Evolutionary conservation across 768 basidiomycete genomes (phyloP).

Genomic region (Cubamyces sp.): DNA sequence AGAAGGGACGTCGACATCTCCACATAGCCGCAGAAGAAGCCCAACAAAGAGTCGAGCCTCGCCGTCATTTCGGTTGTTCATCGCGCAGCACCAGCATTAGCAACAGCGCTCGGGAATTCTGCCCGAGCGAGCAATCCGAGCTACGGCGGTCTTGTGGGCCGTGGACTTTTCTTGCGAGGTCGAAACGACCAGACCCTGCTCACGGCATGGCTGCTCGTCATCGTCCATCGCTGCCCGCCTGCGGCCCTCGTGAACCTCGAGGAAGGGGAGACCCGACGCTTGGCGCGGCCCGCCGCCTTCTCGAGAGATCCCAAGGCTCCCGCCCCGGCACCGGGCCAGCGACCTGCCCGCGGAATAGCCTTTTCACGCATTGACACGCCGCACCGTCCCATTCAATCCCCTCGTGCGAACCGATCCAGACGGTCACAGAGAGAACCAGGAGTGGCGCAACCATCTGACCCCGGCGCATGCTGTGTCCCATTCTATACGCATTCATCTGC

Average conservation of each 20-base stretch:
- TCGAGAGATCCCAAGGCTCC: neutral
- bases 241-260: neutral
- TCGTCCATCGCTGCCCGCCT: neutral
- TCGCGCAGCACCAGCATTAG: slow-evolving; percentile 7
- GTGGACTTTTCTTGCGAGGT: neutral
- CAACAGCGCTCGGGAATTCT: neutral
- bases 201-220: neutral
- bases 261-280: too few species aligned
- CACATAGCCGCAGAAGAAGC: neutral
- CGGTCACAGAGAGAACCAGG: slow-evolving; percentile 2
- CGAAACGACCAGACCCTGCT: neutral
- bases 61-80: slow-evolving; percentile 17
- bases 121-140: neutral
- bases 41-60: neutral
- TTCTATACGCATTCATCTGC: too few species aligned
- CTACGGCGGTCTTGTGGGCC: neutral
- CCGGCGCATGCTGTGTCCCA: too few species aligned
- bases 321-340: slow-evolving; percentile 12
- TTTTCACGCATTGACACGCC: slow-evolving; percentile 14
- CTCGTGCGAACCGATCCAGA: neutral
- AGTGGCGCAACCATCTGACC: slow-evolving; percentile 18
- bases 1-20: neutral
- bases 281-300: slow-evolving; percentile 4
- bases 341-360: slow-evolving; percentile 20
- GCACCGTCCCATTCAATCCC: slow-evolving; percentile 4